These are phyloP conservation scores for Peronospora belbahrii DNA, from an alignment of 352 stramenopile genomes.

Conservation along the genomic window DNA sequence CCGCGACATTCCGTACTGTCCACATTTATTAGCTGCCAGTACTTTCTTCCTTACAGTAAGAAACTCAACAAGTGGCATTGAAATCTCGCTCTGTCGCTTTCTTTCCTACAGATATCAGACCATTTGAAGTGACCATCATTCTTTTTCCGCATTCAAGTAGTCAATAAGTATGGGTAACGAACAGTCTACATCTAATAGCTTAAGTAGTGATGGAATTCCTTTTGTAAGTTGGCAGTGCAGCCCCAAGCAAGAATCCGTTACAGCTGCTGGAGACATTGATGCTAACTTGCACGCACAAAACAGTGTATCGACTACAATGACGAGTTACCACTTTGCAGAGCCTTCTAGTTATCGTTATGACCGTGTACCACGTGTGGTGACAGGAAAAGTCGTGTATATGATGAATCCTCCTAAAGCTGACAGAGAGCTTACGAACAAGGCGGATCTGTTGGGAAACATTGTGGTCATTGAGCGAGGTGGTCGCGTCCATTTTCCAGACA, in stretches of 20 bases:
- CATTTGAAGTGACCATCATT: slow-evolving; percentile 19
- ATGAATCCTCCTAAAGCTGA: slow-evolving; percentile 62
- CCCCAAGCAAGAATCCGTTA: slow-evolving; percentile 9
- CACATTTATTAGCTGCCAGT: not conserved
- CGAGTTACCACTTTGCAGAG: slow-evolving; percentile 71
- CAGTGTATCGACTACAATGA: slow-evolving; percentile 3
- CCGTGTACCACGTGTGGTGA: slow-evolving; percentile 43
- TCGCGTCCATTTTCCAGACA: slow-evolving; percentile 78
- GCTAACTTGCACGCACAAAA: slow-evolving; percentile 31
- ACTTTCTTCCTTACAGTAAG: not conserved
- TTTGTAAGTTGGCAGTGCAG: slow-evolving; percentile 57
- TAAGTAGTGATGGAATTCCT: slow-evolving; percentile 46
- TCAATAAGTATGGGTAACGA: slow-evolving; percentile 41
- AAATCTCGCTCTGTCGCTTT: not conserved
- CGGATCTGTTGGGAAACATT: slow-evolving; percentile 53
- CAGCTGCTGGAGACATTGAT: slow-evolving; percentile 14
- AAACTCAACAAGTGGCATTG: not conserved
- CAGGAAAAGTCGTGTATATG: slow-evolving; percentile 47
- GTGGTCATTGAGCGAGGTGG: slow-evolving; percentile 71
- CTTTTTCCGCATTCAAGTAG: slow-evolving; percentile 9
- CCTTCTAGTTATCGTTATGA: slow-evolving; percentile 78
- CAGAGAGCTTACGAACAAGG: slow-evolving; percentile 52
- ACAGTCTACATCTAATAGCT: slow-evolving; percentile 32
- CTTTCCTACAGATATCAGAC: slow-evolving; percentile 7
- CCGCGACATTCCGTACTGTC: not conserved